Evolutionary conservation across 495 filamentous ascomycete genomes (phyloP), one percentile per base, ranked within the genome.

Genomic region (Aspergillus baeticus): DNA sequence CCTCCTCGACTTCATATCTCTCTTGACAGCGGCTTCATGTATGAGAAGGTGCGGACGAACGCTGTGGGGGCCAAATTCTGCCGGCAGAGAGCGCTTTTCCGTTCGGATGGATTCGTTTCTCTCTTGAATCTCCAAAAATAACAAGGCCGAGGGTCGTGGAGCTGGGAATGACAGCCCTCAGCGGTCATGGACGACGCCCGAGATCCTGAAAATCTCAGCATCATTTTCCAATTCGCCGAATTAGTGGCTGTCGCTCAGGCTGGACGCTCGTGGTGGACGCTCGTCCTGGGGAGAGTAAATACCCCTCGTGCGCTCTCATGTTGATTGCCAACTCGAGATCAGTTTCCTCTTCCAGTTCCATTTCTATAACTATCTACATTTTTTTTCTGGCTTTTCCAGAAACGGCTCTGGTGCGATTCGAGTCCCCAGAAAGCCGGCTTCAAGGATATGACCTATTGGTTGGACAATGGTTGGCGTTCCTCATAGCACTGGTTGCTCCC

Each of bases 401-500:
- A 20, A 10, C 43, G 15, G 22, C 20, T 31, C 5, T 21, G 17
- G 31, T 8, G n/a, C 10, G 26, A 33, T 20, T 29, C 15, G n/a
- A n/a, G 3, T 6, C n/a, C 43, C 34, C 14, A 7, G n/a, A 8
- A 22, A 47, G 29, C 18, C 17, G 18, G 13, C 18, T 43, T 38
- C 20, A 7, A 20, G 39, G 18, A 31, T 22, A 38, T 46, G 31
- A 38, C 42, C 31, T 11, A 11, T 39, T 34, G 41, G 37, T 10
- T 33, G 13, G 47, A 64, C 49, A 51, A 74, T 74, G 71, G 69
- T 71, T 52, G 71, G 71, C 23, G 71, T 74, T 35, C 71, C 71
- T 33, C 68, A 74, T 44, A 72, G 69, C 56, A 72, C 64, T 55
- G 71, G 69, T 37, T 74, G 71, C 60, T 44, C 69, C 18, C 64